Conservation (phyloP, 805 yeast species). For the Candida methanosorbosa region DNA sequence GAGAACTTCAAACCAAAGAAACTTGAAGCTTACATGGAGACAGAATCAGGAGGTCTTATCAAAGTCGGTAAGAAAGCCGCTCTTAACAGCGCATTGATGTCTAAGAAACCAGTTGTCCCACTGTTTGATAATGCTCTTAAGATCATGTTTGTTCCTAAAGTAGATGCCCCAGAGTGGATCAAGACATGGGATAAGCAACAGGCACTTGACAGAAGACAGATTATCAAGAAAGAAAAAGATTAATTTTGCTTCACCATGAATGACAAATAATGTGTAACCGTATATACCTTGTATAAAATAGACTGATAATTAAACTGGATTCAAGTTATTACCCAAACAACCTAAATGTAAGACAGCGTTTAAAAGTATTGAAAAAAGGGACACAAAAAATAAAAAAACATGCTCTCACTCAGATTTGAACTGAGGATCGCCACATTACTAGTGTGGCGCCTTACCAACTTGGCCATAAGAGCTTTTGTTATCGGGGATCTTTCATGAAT, state of each 20-base stretch:
- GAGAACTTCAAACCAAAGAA: conserved; percentile 46
- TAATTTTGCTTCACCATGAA: too few species aligned
- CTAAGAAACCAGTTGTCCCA: conserved; percentile 59
- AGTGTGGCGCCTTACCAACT: conserved; percentile 28
- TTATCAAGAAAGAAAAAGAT: neutral
- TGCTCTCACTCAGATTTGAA: conserved; percentile 27
- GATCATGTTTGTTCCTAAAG: conserved; percentile 73
- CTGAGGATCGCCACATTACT: conserved; percentile 28
- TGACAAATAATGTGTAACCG: too few species aligned
- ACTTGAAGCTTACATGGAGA: conserved; percentile 74
- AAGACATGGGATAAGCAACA: conserved; percentile 52
- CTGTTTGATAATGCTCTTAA: conserved; percentile 67
- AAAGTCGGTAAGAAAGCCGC: conserved; percentile 75
- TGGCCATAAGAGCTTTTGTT: conserved; percentile 25
- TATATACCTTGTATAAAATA: too few species aligned
- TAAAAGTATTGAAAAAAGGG: too few species aligned
- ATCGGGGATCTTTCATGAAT: too few species aligned
- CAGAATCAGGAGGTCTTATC: conserved; percentile 73
- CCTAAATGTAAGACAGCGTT: too few species aligned
- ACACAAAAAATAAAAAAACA: too few species aligned
- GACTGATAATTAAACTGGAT: too few species aligned
- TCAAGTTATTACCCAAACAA: too few species aligned
- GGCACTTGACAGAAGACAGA: conserved; percentile 36
- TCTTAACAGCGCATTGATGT: conserved; percentile 54
- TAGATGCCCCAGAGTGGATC: conserved; percentile 57